These are phyloP conservation scores for Chlorella sp. DNA, from an alignment of 139 green algal species.

Conservation along the genomic window DNA sequence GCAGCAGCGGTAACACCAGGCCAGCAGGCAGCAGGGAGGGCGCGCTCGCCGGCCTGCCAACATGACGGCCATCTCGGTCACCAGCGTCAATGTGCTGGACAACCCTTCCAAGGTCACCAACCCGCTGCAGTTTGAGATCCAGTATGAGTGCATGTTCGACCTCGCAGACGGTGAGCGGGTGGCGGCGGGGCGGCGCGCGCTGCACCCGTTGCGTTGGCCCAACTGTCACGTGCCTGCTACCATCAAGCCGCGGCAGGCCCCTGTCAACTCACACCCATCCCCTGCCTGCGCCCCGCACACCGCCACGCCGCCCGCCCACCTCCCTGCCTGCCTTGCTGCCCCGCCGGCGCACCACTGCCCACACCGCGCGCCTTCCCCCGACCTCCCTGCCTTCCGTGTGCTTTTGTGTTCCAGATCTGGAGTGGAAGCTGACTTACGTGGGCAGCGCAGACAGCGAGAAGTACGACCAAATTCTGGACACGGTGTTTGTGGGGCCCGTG, in stretches of 20 bases:
- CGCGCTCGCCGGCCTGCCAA: background rate
- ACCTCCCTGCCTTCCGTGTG: background rate
- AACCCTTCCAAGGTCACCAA: conserved; percentile 86
- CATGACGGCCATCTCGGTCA: conserved; percentile 93
- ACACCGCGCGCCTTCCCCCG: background rate
- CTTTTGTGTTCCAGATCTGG: conserved; percentile 78
- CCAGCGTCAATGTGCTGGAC: conserved; percentile 83
- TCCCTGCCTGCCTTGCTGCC: background rate
- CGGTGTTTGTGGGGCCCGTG: conserved; percentile 93
- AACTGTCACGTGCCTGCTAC: background rate
- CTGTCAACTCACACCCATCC: background rate
- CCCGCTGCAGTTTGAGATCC: conserved; percentile 94
- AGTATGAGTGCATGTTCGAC: conserved; percentile 91
- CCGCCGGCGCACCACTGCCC: background rate
- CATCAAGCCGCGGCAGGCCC: background rate
- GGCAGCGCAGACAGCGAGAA: conserved; percentile 92
- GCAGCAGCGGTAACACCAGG: background rate
- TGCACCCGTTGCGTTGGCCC: background rate
- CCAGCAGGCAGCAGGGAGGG: no score
- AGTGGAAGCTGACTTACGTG: conserved; percentile 98
- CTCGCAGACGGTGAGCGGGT: conserved; percentile 74
- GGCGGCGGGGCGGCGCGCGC: background rate
- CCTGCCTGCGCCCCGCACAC: background rate
- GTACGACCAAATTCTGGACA: conserved; percentile 95
- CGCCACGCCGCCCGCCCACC: background rate